These are phyloP conservation scores for Dovyalis caffra DNA, from an alignment of 345 rosid species.

Conservation along the genomic window DNA sequence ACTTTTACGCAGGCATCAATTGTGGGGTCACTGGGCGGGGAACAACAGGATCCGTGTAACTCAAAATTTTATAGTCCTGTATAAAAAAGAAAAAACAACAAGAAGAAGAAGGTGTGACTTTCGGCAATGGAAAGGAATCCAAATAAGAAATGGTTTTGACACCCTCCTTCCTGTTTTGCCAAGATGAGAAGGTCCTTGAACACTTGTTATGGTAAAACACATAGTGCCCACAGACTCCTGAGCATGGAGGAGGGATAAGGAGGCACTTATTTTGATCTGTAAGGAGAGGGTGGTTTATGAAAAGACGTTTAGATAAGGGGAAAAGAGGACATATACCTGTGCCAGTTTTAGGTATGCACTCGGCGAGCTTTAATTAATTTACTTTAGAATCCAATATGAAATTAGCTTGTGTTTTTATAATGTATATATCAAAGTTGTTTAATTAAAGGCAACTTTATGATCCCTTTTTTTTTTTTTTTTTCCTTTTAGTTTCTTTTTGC, in stretches of 20 bases:
- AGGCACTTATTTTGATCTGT: not conserved
- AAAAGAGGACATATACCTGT: conserved; percentile 17
- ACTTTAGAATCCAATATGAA: no score
- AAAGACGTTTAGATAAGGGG: conserved; percentile 21
- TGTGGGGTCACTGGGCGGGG: not conserved
- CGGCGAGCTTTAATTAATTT: not conserved
- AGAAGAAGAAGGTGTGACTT: conserved; percentile 12
- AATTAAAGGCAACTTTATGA: no score
- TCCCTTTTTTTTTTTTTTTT: no score
- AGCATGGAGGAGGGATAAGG: conserved; percentile 1
- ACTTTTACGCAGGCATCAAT: not conserved
- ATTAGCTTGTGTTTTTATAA: no score
- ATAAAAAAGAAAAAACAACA: no score
- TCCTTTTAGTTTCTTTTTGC: no score
- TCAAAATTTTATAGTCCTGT: not conserved
- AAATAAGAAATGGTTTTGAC: conserved; percentile 20
- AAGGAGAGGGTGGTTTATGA: conserved; percentile 15
- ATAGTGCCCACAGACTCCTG: conserved; percentile 18
- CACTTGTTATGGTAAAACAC: conserved; percentile 22
- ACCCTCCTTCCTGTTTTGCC: not conserved
- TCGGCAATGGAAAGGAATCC: conserved; percentile 31
- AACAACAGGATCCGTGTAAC: not conserved
- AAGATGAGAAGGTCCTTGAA: conserved; percentile 10
- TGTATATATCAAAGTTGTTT: no score
- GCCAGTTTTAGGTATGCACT: conserved; percentile 20